phyloP scores from a whole-genome alignment of 176 grass and related monocot genomes.

The Triticum turgidum region DNA sequence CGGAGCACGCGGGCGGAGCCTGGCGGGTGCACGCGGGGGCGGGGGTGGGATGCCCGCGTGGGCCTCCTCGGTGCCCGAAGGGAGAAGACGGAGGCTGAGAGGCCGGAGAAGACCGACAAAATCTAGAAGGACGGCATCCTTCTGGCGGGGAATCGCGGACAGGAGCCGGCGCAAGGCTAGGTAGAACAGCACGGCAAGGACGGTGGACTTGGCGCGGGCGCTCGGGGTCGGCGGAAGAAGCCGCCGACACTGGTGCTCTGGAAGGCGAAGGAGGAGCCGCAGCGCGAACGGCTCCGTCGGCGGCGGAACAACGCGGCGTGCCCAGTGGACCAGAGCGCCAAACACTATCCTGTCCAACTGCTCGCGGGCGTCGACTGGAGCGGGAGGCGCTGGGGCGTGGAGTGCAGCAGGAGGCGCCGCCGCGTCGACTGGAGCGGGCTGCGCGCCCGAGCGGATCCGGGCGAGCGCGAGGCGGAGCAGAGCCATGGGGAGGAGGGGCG shows the following conservation, averaged over 20 bases:
- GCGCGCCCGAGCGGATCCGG: too few relatives aligned
- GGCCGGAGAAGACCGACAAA: neutral
- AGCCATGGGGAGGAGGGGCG: too few relatives aligned
- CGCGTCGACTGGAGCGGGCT: too few relatives aligned
- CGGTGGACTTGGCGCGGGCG: neutral
- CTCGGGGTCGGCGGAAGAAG: neutral
- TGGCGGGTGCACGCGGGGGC: neutral
- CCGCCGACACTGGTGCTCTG: rapidly evolving
- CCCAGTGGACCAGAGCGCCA: neutral
- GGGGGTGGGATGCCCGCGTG: too few relatives aligned
- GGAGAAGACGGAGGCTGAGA: neutral
- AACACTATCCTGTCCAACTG: too few relatives aligned
- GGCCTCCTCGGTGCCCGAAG: neutral
- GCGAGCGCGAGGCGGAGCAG: too few relatives aligned
- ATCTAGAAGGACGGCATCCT: neutral
- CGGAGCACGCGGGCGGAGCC: neutral
- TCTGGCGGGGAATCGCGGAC: neutral
- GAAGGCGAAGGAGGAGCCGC: neutral
- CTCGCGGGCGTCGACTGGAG: too few relatives aligned
- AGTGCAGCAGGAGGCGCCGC: too few relatives aligned
- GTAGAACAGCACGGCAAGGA: neutral
- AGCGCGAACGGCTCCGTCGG: neutral
- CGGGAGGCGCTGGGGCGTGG: too few relatives aligned
- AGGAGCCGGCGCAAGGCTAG: neutral
- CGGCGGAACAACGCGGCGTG: neutral